A percentile compares a stretch with the other conserved stretches of the same genome.
Evolutionary conservation across 2,329 filamentous ascomycete genomes (phyloP).

Genomic region (Sporothrix phasma): DNA sequence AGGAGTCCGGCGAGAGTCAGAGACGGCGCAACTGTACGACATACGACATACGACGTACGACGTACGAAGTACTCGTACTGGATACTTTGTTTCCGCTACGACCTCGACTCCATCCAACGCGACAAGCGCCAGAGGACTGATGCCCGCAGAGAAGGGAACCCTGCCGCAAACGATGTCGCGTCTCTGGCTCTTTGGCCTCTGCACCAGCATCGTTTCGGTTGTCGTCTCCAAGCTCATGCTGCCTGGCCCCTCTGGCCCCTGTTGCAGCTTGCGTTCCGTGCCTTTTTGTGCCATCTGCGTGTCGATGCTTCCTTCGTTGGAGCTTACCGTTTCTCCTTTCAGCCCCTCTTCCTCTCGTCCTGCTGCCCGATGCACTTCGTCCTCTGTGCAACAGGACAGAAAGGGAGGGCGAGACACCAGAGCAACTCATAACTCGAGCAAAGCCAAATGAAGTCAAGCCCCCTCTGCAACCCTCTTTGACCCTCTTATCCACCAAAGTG

Average conservation of each 20-base stretch:
- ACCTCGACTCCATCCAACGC: not conserved
- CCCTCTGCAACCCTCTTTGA: not conserved
- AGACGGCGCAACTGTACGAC: too few species aligned
- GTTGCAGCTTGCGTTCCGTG: not conserved
- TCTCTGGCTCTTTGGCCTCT: not conserved
- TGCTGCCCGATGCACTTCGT: not conserved
- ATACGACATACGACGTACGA: too few species aligned
- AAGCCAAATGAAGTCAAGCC: not conserved
- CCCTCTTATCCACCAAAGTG: not conserved
- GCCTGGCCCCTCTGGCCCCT: not conserved
- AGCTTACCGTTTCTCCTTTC: not conserved
- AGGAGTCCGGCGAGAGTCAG: too few species aligned
- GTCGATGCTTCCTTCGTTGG: not conserved
- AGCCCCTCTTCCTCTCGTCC: not conserved
- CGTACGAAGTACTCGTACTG: too few species aligned
- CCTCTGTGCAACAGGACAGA: constrained; percentile 1
- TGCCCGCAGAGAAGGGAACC: not conserved
- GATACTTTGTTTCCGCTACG: not conserved
- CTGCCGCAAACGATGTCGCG: not conserved
- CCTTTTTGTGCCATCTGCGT: not conserved
- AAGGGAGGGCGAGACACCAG: constrained; percentile 2
- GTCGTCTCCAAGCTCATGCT: not conserved
- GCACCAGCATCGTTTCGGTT: not conserved
- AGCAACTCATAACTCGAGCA: not conserved
- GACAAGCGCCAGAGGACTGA: not conserved